These are phyloP conservation scores for Dactylellina sp. DNA, from an alignment of 2,329 filamentous ascomycete genomes.

Conservation along the genomic window DNA sequence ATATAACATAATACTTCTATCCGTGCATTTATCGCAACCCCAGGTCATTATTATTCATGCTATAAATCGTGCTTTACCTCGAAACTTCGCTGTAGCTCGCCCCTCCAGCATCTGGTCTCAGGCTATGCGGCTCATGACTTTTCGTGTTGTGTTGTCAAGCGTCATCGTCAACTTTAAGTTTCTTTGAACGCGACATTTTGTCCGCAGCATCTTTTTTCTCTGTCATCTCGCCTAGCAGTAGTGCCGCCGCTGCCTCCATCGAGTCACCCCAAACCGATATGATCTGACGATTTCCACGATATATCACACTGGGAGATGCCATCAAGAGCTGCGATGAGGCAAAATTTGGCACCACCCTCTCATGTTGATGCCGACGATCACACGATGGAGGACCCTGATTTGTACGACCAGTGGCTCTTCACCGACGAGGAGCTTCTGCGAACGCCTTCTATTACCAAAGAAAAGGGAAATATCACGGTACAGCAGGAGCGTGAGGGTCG, in stretches of 20 bases:
- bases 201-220: constrained; percentile 14
- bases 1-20: constrained; percentile 25
- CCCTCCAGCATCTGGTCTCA: no score
- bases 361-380: constrained; percentile 39
- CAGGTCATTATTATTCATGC: no score
- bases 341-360: constrained; percentile 44
- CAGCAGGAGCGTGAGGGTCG: constrained; percentile 83
- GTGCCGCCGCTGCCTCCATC: constrained; percentile 54
- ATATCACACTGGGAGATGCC: constrained; percentile 45
- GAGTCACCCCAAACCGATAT: constrained; percentile 41
- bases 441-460: constrained; percentile 84
- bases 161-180: constrained; percentile 29
- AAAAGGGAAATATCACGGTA: constrained; percentile 80
- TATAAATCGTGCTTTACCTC: no score
- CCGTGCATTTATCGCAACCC: not conserved
- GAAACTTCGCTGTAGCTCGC: no score
- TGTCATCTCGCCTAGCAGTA: constrained; percentile 57
- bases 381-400: constrained; percentile 51
- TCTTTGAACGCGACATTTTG: constrained; percentile 17
- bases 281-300: constrained; percentile 41
- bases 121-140: no score
- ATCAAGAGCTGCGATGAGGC: constrained; percentile 50
- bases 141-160: constrained; percentile 42
- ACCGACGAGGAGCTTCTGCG: constrained; percentile 82
- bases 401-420: constrained; percentile 82